Evolutionary conservation across 2,329 filamentous ascomycete species (phyloP).

Genomic region (Colletotrichum sp.): DNA sequence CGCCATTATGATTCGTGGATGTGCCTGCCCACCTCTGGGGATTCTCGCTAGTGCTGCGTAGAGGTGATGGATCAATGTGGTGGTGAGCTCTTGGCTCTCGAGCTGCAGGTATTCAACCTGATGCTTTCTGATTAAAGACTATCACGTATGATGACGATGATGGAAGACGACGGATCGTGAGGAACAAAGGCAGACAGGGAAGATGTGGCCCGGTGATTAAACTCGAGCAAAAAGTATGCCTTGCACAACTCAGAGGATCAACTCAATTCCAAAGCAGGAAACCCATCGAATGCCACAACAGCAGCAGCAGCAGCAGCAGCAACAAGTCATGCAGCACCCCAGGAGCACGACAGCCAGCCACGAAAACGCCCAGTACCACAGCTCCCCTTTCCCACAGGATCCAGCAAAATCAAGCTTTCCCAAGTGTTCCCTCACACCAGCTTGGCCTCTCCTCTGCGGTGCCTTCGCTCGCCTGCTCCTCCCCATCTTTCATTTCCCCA

Average conservation of each 20-base stretch:
- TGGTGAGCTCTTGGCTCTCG: not conserved
- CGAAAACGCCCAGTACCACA: not conserved
- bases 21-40: not conserved
- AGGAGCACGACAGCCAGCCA: not conserved
- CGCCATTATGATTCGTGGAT: not conserved
- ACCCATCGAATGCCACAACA: not conserved
- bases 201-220: not conserved
- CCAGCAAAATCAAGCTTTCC: slow-evolving; percentile 18
- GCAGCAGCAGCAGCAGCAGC: not conserved
- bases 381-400: slow-evolving; percentile 4
- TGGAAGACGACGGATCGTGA: not conserved
- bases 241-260: not conserved
- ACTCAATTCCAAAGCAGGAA: not conserved
- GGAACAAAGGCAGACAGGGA: not conserved
- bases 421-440: not conserved
- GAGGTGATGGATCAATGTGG: not conserved
- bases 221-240: not conserved
- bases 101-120: not conserved
- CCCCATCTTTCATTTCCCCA: slow-evolving; percentile 6
- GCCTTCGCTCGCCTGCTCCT: not conserved
- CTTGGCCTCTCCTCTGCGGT: not conserved
- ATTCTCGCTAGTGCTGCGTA: not conserved
- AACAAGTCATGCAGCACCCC: not conserved
- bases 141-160: not conserved
- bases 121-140: not conserved